Conservation (phyloP, 257 asterid species). For the Scutellaria baicalensis region DNA sequence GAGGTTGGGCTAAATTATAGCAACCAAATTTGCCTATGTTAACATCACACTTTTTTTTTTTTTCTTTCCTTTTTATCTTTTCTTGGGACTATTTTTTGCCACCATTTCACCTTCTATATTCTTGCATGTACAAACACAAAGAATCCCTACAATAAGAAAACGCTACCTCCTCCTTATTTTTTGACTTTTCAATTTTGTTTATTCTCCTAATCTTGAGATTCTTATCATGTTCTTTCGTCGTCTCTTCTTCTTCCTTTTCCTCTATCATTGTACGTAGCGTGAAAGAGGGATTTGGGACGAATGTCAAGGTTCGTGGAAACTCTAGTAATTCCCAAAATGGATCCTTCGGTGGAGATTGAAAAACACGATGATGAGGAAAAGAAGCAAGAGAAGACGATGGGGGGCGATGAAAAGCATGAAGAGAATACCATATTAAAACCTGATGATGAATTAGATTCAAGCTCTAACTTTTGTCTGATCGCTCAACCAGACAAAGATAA, state of each 20-base stretch:
- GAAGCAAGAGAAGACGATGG: not conserved
- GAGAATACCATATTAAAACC: not conserved
- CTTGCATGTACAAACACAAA: not conserved
- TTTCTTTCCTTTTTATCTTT: not conserved
- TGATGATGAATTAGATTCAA: not conserved
- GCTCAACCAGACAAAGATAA: slow-evolving; percentile 5
- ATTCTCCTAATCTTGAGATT: too few species aligned
- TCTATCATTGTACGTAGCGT: not conserved
- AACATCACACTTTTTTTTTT: not conserved
- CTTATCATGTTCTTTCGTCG: not conserved
- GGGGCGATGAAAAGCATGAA: not conserved
- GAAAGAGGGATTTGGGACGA: not conserved
- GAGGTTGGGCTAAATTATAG: slow-evolving; percentile 1
- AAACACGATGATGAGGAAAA: not conserved
- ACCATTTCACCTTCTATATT: not conserved
- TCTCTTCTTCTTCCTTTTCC: not conserved
- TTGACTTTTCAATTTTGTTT: not conserved
- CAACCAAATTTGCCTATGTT: not conserved
- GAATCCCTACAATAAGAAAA: not conserved
- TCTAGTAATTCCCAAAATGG: slow-evolving; percentile 3
- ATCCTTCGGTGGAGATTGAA: not conserved
- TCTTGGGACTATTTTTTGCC: not conserved
- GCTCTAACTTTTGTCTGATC: not conserved
- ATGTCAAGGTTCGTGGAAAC: slow-evolving; percentile 24
- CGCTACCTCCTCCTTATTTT: not conserved